Percentiles rank a stretch among this genome's conserved stretches.
Evolutionary conservation across 495 filamentous ascomycete genomes (phyloP).

Genomic region (Chaetomidium leptoderma): DNA sequence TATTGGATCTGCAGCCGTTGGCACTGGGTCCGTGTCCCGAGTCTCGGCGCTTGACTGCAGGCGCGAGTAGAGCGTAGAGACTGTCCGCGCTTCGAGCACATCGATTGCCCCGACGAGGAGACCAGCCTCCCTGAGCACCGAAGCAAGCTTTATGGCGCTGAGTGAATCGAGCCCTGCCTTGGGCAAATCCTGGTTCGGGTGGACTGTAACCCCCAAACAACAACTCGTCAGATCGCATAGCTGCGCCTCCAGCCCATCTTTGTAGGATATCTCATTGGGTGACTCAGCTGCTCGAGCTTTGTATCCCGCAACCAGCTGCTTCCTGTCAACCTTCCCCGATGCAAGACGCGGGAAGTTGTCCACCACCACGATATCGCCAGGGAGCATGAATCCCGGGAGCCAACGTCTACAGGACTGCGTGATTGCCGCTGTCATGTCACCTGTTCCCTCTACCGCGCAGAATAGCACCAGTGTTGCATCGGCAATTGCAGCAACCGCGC

Average conservation of each 20-base stretch:
- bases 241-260: constrained; percentile 39
- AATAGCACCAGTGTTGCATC: constrained; percentile 62
- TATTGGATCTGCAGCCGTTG: neutral
- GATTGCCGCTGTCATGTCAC: constrained; percentile 37
- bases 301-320: constrained; percentile 57
- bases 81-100: constrained; percentile 52
- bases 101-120: constrained; percentile 50
- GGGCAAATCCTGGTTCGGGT: constrained; percentile 44
- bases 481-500: constrained; percentile 57
- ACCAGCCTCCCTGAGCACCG: constrained; percentile 51
- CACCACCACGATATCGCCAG: constrained; percentile 60
- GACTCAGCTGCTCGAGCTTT: constrained; percentile 12
- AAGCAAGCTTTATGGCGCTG: constrained; percentile 61
- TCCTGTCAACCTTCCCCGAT: constrained; percentile 76
- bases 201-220: constrained; percentile 43
- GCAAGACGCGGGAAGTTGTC: constrained; percentile 61
- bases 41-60: neutral
- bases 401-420: constrained; percentile 58
- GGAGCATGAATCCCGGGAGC: constrained; percentile 76
- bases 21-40: neutral
- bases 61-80: constrained; percentile 16
- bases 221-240: constrained; percentile 46
- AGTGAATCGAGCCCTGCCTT: constrained; percentile 68
- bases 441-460: constrained; percentile 46
- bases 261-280: constrained; percentile 16